Base-by-base conservation (phyloP, 2,329 filamentous ascomycete genomes). In the Laburnicola sp. region DNA sequence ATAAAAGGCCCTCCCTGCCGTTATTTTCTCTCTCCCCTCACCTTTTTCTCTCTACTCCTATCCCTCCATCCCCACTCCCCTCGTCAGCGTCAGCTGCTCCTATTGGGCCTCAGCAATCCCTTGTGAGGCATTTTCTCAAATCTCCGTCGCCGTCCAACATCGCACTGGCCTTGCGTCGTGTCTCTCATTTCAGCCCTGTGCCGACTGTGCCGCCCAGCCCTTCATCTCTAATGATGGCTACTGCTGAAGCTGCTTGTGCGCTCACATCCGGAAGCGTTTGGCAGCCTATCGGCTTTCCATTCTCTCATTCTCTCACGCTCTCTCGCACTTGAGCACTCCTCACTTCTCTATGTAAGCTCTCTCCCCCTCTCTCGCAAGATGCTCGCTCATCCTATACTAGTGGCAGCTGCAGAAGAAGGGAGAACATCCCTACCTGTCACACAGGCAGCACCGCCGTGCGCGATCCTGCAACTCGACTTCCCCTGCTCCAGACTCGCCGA, bases 1-100 rank as follows among this genome's bases (percentile, higher is more conserved):
- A 16, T 16, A 16, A 16, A 16, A 16, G 16, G 16, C 16, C 16
- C 16, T 16, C 16, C 16, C 16, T 16, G 16, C 16, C 16, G 16
- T 16, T 16, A 16, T 45, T 54, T 50, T 45, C 31, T 26, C n/a
- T 31, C 30, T 22, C 34, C 45, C 25, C 32, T 30, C 38, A 21
- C 37, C 48, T 41, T 51, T 45, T 50, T 45, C 45, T 46, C 51
- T 54, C 47, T 50, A 46, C 48, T 50, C 46, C 27, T 34, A 46
- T 42, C 51, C 51, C 47, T 50, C 36, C 38, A 32, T 47, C 40
- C 37, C 21, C 31, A 38, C 22, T 16, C 46, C 46, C 36, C 46
- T 39, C 21, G 31, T 28, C 47, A 34, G 34, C 27, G 7, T 32
- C 23, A 36, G 28, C 49, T 37, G 49, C 44, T 48, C 44, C 32